phyloP scores from a whole-genome alignment of 2,329 filamentous ascomycete genomes.

The Neonectria hederae region DNA sequence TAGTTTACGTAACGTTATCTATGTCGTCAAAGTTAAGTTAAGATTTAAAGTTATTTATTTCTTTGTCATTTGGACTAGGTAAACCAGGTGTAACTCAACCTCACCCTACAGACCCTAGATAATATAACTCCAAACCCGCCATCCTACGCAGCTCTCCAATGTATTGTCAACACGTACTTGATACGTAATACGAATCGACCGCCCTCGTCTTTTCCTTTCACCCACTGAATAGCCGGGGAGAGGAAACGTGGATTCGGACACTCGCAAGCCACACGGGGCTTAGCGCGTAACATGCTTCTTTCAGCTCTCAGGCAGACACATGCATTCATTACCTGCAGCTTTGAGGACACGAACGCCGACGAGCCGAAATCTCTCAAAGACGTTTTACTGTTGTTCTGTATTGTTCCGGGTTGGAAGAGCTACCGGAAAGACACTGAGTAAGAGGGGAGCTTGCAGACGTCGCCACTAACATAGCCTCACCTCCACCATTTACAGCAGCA shows the following conservation, averaged over 20 bases:
- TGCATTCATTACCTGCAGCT: not conserved
- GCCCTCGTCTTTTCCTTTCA: not conserved
- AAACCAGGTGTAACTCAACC: not conserved
- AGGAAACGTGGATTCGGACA: slow-evolving; percentile 6
- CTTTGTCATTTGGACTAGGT: not conserved
- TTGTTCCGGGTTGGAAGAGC: not conserved
- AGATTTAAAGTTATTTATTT: no score
- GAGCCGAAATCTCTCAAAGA: not conserved
- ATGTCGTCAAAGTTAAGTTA: no score
- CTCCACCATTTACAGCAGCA: not conserved
- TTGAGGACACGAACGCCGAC: not conserved
- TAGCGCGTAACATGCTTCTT: slow-evolving; percentile 18
- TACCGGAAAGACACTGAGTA: not conserved
- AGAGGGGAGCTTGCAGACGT: not conserved
- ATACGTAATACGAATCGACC: not conserved
- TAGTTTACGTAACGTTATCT: no score
- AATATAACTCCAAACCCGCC: not conserved
- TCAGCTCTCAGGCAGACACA: slow-evolving; percentile 14
- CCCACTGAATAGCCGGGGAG: not conserved
- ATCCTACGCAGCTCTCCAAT: not conserved
- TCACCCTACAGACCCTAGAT: not conserved
- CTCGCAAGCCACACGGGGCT: slow-evolving; percentile 16
- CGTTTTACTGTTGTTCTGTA: not conserved
- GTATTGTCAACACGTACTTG: not conserved
- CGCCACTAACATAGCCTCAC: not conserved